phyloP scores from a whole-genome alignment of 1,284 basidiomycete species.

The Cryptococcus jaspeensis region DNA sequence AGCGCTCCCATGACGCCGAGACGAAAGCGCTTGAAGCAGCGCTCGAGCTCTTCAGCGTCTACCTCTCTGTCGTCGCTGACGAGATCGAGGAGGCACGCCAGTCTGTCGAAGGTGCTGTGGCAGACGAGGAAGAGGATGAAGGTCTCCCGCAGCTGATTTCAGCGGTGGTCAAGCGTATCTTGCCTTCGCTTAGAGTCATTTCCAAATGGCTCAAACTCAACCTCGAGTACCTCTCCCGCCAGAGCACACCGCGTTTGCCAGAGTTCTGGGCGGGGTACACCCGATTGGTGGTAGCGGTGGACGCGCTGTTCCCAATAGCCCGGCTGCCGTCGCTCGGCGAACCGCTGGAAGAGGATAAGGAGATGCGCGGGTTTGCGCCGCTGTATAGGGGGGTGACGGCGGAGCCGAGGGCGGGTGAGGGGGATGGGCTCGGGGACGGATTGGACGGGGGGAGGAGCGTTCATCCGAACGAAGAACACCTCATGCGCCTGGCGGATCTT shows the following conservation, averaged over 20 bases:
- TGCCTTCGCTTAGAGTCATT: conserved; percentile 82
- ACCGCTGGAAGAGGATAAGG: conserved; percentile 86
- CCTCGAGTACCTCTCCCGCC: conserved; percentile 62
- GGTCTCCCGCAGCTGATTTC: conserved; percentile 73
- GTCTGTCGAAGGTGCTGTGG: conserved; percentile 35
- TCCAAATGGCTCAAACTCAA: conserved; percentile 87
- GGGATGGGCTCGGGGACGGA: conserved; percentile 20
- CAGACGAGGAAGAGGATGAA: conserved; percentile 48
- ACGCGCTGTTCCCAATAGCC: conserved; percentile 66
- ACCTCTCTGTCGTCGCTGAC: conserved; percentile 66
- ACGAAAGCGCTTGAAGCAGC: conserved; percentile 69
- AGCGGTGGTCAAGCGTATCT: conserved; percentile 75
- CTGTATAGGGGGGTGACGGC: conserved; percentile 57
- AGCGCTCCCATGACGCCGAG: conserved; percentile 56
- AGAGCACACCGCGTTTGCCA: background rate
- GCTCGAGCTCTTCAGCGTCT: conserved; percentile 65
- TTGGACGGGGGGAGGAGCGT: conserved; percentile 52
- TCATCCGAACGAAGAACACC: conserved; percentile 91
- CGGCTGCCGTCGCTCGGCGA: conserved; percentile 63
- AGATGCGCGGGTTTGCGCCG: conserved; percentile 84
- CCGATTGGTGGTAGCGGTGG: conserved; percentile 65
- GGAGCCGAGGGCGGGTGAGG: conserved; percentile 7
- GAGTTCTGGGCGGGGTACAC: conserved; percentile 73
- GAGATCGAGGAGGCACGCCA: conserved; percentile 51
- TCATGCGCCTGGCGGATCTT: conserved; percentile 89